phyloP scores from a whole-genome alignment of 352 stramenopile species.

The Globisporangium cederbergense region DNA sequence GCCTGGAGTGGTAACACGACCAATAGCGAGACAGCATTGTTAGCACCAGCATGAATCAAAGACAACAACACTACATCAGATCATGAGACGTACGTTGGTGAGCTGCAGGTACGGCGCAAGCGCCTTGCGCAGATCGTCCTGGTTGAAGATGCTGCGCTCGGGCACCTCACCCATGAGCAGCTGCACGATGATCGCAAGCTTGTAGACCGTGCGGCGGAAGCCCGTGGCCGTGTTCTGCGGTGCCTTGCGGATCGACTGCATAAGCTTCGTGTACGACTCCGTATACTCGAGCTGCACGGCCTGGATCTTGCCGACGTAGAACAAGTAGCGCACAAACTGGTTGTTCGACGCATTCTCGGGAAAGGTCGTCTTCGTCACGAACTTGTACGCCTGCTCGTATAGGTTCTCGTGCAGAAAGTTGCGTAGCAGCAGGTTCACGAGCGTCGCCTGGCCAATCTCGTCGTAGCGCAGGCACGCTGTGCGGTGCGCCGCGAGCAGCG shows the following conservation, averaged over 20 bases:
- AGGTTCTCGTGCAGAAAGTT: constrained; percentile 89
- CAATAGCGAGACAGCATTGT: constrained; percentile 2
- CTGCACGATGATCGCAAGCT: constrained; percentile 96
- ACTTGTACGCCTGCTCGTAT: constrained; percentile 92
- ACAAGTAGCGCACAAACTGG: constrained; percentile 97
- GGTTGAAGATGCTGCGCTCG: constrained; percentile 93
- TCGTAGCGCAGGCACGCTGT: constrained; percentile 88
- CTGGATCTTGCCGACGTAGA: constrained; percentile 95
- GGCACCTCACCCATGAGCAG: constrained; percentile 98
- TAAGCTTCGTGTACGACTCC: constrained; percentile 94
- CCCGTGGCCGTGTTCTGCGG: constrained; percentile 94
- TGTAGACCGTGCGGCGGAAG: constrained; percentile 96
- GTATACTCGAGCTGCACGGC: constrained; percentile 98
- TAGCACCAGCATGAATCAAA: not conserved
- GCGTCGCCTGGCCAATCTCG: constrained; percentile 87
- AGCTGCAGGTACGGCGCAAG: constrained; percentile 95
- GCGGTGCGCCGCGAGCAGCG: constrained; percentile 78
- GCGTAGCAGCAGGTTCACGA: constrained; percentile 90
- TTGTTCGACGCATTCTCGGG: constrained; percentile 96
- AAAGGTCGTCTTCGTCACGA: constrained; percentile 88
- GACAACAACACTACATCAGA: not conserved
- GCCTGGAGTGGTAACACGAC: constrained; percentile 46
- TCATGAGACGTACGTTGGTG: constrained; percentile 69
- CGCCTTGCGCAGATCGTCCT: constrained; percentile 85
- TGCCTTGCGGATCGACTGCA: constrained; percentile 95